Percentiles rank a stretch among this genome's conserved stretches.
These are phyloP conservation scores for Pseudocercospora crystallina DNA, from an alignment of 2,329 filamentous ascomycete genomes.

Conservation along the genomic window DNA sequence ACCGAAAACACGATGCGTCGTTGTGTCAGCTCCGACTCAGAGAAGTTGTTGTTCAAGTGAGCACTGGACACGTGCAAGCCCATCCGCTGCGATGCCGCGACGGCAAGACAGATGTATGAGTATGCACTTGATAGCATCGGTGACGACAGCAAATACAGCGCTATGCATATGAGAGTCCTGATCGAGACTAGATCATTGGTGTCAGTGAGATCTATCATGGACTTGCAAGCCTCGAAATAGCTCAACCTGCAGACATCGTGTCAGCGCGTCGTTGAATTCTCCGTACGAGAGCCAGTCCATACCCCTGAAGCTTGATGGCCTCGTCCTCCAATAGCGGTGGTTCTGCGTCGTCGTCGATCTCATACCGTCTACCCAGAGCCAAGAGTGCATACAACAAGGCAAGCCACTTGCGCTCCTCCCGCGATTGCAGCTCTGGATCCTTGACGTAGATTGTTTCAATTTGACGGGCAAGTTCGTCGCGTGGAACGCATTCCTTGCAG, in stretches of 20 bases:
- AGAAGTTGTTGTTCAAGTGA: conserved; percentile 7
- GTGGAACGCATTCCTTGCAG: conserved; percentile 3
- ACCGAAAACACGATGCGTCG: conserved; percentile 20
- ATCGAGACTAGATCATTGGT: conserved; percentile 27
- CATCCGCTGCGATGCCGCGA: conserved; percentile 27
- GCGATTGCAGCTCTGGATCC: conserved; percentile 11
- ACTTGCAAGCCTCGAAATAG: conserved; percentile 22
- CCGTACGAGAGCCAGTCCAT: too few relatives aligned
- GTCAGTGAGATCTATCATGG: conserved; percentile 25
- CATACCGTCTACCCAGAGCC: conserved; percentile 12
- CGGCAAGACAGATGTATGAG: conserved; percentile 28
- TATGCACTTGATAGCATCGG: conserved; percentile 30
- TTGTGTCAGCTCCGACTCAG: conserved; percentile 4
- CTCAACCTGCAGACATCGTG: too few relatives aligned
- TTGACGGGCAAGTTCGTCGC: background rate
- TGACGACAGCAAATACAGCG: conserved; percentile 27
- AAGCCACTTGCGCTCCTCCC: conserved; percentile 6
- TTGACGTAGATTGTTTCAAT: conserved; percentile 8
- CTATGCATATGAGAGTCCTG: conserved; percentile 28
- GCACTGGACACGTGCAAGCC: conserved; percentile 23
- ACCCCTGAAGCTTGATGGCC: too few relatives aligned
- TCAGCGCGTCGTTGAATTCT: too few relatives aligned
- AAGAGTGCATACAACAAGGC: conserved; percentile 12
- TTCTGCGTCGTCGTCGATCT: background rate
- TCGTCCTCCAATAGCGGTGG: too few relatives aligned